These are phyloP conservation scores for Camptophora hylomeconis DNA, from an alignment of 2,329 filamentous ascomycete species.

Conservation along the genomic window DNA sequence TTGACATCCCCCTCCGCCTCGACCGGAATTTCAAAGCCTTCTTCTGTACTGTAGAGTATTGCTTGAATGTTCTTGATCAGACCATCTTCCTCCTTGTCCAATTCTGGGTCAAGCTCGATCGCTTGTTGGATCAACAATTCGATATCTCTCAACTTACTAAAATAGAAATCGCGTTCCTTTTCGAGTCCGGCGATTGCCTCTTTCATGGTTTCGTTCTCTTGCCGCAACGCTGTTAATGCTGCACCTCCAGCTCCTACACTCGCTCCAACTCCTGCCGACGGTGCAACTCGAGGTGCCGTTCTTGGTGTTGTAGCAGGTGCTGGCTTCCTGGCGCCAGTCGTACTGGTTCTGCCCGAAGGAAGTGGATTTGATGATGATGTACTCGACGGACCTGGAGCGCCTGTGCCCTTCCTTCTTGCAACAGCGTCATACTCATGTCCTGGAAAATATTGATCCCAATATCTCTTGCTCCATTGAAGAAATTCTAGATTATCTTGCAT, in stretches of 20 bases:
- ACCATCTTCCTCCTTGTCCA: slow-evolving; percentile 87
- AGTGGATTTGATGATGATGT: slow-evolving; percentile 40
- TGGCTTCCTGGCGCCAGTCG: slow-evolving; percentile 42
- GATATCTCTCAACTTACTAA: slow-evolving; percentile 95
- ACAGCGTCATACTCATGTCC: slow-evolving; percentile 94
- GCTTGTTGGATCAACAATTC: slow-evolving; percentile 88
- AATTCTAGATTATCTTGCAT: slow-evolving; percentile 99
- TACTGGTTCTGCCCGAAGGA: slow-evolving; percentile 27
- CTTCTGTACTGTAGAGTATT: slow-evolving; percentile 92
- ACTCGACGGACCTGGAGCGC: slow-evolving; percentile 35
- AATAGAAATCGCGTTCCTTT: slow-evolving; percentile 97
- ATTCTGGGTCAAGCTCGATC: slow-evolving; percentile 78
- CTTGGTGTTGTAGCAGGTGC: slow-evolving; percentile 46
- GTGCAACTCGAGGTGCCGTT: slow-evolving; percentile 18
- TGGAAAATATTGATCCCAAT: slow-evolving; percentile 97
- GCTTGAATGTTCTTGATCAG: slow-evolving; percentile 92
- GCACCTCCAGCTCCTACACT: slow-evolving; percentile 38
- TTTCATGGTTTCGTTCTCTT: slow-evolving; percentile 80
- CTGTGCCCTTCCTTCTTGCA: slow-evolving; percentile 65
- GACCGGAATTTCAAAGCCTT: slow-evolving; percentile 72
- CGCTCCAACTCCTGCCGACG: slow-evolving; percentile 30
- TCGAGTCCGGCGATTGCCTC: slow-evolving; percentile 92
- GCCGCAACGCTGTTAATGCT: slow-evolving; percentile 58
- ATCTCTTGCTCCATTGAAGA: slow-evolving; percentile 89
- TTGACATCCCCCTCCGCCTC: slow-evolving; percentile 53